Base-by-base conservation (phyloP, 2,329 filamentous ascomycete species). In the Pyrenochaeta sp. region DNA sequence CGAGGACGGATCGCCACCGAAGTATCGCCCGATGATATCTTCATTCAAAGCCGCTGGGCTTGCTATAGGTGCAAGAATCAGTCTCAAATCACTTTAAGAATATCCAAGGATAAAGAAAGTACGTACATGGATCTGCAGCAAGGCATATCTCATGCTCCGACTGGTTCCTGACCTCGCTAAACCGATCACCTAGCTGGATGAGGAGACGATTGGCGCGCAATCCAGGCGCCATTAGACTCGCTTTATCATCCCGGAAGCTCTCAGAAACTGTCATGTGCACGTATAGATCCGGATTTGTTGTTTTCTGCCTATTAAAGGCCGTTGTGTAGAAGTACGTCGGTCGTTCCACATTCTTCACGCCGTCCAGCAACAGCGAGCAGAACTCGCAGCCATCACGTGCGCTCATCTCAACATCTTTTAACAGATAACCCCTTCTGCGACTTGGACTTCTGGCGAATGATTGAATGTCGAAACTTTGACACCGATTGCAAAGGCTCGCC, bases 201-300 rank as follows among this genome's bases (percentile, higher is more conserved):
- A 40, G 21, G 12, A 40, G 14, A 12, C 36, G 36, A 12, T 40
- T 40, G 7, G 36, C 36, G 17, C 36, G 36, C 18, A 40, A 40
- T 23, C 36, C 36, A 4, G 5, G 21, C 6, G 36, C 21, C 4
- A 5, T 17, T 14, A 11, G 10, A 23, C 9, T 18, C 20, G 4
- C 2, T 12, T 12, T 40, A 9, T 40, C 21, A 2, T 40, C 14
- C 10, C 23, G 21, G 18, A 23, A 40, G 18, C 36, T 40, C n/a
- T 40, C 36, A 14, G 36, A 40, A 14, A 40, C n/a, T 23, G 36
- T 40, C 36, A 40, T 40, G n/a, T 40, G 36, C 17, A 40, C 36
- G n/a, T 18, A 40, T 10, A 40, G 17, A 18, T 40, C 36, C 2
- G 36, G 36, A 23, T 40, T 40, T n/a, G 18, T 21, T 15, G 20